Percentiles rank a stretch among this genome's conserved stretches.
Evolutionary conservation across 23 red algal genomes (phyloP).

Genomic region (Gracilaria domingensis): DNA sequence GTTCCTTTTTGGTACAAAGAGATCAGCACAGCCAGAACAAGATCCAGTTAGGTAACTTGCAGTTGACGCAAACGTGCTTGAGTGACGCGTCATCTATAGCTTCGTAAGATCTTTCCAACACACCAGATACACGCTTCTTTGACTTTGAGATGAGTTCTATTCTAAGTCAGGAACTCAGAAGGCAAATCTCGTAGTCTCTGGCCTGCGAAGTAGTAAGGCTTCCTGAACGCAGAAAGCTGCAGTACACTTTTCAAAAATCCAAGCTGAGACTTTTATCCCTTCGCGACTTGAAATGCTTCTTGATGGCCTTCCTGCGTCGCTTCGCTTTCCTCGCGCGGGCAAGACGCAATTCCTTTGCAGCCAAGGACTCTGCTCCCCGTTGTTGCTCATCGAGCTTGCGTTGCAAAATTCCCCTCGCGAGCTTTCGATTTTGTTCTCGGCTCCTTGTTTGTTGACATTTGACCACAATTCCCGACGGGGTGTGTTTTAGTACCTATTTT

Average conservation of each 20-base stretch:
- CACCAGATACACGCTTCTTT: too few species aligned
- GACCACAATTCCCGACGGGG: slow-evolving; percentile 86
- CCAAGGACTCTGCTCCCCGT: slow-evolving; percentile 74
- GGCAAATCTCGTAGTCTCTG: neutral
- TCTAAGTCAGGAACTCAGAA: neutral
- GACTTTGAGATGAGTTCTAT: too few species aligned
- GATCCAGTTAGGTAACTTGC: neutral
- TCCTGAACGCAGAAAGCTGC: neutral
- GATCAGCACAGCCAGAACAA: neutral
- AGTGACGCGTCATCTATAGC: too few species aligned
- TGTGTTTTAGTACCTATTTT: slow-evolving; percentile 73
- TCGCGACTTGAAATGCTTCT: slow-evolving; percentile 93
- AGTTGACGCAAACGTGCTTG: neutral
- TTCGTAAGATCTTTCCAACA: too few species aligned
- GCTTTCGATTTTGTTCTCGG: slow-evolving; percentile 74
- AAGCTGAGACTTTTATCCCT: slow-evolving; percentile 62
- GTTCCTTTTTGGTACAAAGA: neutral
- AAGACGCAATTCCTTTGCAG: slow-evolving; percentile 59
- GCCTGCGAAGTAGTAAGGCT: neutral
- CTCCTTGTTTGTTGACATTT: slow-evolving; percentile 88
- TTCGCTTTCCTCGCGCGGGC: slow-evolving; percentile 87
- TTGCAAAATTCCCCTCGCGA: slow-evolving; percentile 70
- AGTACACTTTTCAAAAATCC: slow-evolving; percentile 4
- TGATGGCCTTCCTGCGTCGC: slow-evolving; percentile 72
- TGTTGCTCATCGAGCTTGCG: slow-evolving; percentile 79